These are phyloP conservation scores for Rosellinia necatrix DNA, from an alignment of 2,329 filamentous ascomycete genomes.

Conservation along the genomic window DNA sequence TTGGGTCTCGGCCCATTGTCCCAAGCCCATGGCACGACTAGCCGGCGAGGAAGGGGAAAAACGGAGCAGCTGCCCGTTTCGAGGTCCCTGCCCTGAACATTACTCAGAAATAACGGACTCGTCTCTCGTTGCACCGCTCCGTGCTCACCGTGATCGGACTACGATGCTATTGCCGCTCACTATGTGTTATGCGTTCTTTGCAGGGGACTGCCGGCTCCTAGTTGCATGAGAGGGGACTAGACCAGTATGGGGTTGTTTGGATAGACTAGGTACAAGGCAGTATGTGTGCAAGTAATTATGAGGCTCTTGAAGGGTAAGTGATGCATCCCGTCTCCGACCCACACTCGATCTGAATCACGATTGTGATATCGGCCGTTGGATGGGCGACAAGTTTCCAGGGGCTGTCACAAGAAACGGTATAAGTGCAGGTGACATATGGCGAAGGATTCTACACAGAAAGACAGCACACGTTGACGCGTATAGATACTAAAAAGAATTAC, in stretches of 20 bases:
- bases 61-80: conserved; percentile 24
- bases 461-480: conserved; percentile 5
- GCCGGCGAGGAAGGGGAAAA: conserved; percentile 6
- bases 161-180: background rate
- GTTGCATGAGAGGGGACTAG: background rate
- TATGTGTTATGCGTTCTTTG: background rate
- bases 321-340: background rate
- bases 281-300: background rate
- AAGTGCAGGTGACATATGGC: conserved; percentile 6
- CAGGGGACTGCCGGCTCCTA: background rate
- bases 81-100: conserved; percentile 6
- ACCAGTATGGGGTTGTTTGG: background rate
- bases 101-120: conserved; percentile 4
- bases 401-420: background rate
- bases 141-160: conserved; percentile 8
- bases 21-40: conserved; percentile 23
- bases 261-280: background rate
- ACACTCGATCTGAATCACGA: background rate
- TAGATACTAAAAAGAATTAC: conserved; percentile 16
- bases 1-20: conserved; percentile 8
- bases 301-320: background rate
- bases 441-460: conserved; percentile 1
- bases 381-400: background rate
- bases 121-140: conserved; percentile 4
- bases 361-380: background rate